Evolutionary conservation across 2,329 filamentous ascomycete species (phyloP), one percentile per base, ranked within the genome.

Genomic region (Aspergillus cejpii): DNA sequence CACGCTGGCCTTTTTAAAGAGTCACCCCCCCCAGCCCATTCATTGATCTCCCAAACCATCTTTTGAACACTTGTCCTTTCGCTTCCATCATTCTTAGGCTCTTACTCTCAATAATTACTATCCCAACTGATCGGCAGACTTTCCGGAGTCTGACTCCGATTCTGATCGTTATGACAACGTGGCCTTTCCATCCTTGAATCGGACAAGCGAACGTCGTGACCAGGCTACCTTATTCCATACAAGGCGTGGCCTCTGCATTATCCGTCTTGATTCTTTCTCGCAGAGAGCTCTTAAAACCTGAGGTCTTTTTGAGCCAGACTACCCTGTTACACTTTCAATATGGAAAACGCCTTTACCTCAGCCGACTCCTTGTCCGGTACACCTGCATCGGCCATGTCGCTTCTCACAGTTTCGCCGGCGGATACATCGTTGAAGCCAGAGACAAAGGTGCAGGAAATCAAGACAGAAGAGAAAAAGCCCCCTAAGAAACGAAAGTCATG

Each of bases 401-500:
- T 59, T 33, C 58, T 69, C 44, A 70, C 67, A 31, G 60, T 70
- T 53, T 69, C 66, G 33, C 67, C 67, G 15, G 61, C 66, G 19
- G 66, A 67, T 41, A 70, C 67, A 11, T 68, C 66, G 7, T 47
- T 69, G 15, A 53, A 65, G 3, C 51, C 61, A 1, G 56, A 59
- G 15, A 46, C 53, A 2, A 60, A 59, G 45, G 43, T 41, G 6
- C 46, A 56, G 20, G 49, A 54, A 20, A 52, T 29, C 28, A 62
- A 55, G 49, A 34, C 66, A 0, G 78, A 83, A 37, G 67, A 70
- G 48, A 87, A 86, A 76, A 92, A 87, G 73, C 76, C 79, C 1
- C 72, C 77, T 27, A 96, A 96, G 80, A 96, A 96, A 80, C 79
- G 92, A 61, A 98, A 97, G 74, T 97, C 92, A 39, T 98, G 92